A percentile compares a stretch with the other conserved stretches of the same genome.
These are phyloP conservation scores for Saraca asoca DNA, from an alignment of 331 rosid species.

Conservation along the genomic window DNA sequence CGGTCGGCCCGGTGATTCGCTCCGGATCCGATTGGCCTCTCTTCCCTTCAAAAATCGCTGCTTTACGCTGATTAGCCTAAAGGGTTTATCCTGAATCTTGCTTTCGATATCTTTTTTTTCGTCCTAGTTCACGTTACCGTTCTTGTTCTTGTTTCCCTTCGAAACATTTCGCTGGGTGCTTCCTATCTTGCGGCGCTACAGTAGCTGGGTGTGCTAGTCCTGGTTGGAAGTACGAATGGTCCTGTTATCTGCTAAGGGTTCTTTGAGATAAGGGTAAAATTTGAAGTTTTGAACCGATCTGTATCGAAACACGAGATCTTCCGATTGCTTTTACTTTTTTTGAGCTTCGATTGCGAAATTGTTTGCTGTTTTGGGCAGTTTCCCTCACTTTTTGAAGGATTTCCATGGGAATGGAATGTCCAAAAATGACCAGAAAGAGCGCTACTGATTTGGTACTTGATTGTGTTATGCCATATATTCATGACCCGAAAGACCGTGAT, in stretches of 20 bases:
- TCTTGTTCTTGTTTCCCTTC: background rate
- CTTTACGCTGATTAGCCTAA: background rate
- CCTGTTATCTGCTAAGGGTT: background rate
- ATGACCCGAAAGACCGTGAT: conserved; percentile 77
- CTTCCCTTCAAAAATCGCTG: background rate
- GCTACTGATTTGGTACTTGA: conserved; percentile 59
- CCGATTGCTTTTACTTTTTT: background rate
- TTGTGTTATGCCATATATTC: conserved; percentile 78
- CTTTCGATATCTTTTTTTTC: background rate
- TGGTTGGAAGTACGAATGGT: background rate
- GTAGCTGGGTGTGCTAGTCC: conserved; percentile 6
- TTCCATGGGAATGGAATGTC: conserved; percentile 42
- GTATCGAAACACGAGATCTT: background rate
- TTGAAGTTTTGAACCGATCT: conserved; percentile 14
- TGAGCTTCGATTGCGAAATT: background rate
- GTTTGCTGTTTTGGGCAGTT: background rate
- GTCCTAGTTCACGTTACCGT: background rate
- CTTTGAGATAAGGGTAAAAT: background rate
- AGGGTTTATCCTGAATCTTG: conserved; percentile 24
- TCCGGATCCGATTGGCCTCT: conserved; percentile 41
- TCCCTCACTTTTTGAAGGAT: background rate
- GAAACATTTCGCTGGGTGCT: background rate
- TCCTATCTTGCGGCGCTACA: conserved; percentile 11
- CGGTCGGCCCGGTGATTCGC: conserved; percentile 31
- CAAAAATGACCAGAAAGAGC: conserved; percentile 21